Evolutionary conservation across 331 rosid genomes (phyloP).

Genomic region (Erythrophleum ivorense): DNA sequence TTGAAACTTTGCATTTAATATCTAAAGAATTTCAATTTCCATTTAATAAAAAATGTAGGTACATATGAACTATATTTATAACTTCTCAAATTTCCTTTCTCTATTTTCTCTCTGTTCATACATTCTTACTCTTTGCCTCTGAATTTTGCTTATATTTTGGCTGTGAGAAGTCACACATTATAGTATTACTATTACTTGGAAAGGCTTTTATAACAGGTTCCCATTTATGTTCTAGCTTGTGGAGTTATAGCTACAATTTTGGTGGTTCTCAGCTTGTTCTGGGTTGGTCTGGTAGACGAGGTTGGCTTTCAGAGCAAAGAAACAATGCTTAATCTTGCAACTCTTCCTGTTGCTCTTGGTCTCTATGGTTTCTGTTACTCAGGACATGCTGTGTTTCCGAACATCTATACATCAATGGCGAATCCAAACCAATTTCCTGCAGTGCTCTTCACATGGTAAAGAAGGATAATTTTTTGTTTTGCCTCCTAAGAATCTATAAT

Average conservation of each 20-base stretch:
- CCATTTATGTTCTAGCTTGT: slow-evolving; percentile 55
- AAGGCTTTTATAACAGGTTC: not conserved
- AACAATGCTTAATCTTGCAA: slow-evolving; percentile 61
- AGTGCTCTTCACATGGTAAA: slow-evolving; percentile 80
- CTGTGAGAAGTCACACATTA: not conserved
- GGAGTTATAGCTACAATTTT: slow-evolving; percentile 83
- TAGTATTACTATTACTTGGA: not conserved
- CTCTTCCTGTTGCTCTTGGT: slow-evolving; percentile 88
- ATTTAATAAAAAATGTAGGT: not conserved
- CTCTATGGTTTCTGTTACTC: slow-evolving; percentile 91
- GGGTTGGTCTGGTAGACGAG: slow-evolving; percentile 76
- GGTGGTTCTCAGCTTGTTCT: slow-evolving; percentile 67
- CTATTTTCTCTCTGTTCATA: not conserved
- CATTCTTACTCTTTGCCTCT: not conserved
- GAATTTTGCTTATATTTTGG: slow-evolving; percentile 2
- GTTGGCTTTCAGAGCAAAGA: slow-evolving; percentile 61
- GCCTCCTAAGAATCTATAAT: not conserved
- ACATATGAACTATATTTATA: not conserved
- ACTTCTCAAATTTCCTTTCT: not conserved
- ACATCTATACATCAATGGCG: slow-evolving; percentile 81
- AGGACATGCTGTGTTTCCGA: slow-evolving; percentile 95
- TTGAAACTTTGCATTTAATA: not conserved
- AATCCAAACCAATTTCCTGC: slow-evolving; percentile 69
- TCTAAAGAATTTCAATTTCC: no score
- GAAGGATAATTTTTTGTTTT: not conserved